Percentiles rank a stretch among this genome's conserved stretches.
phyloP scores from a whole-genome alignment of 2,329 filamentous ascomycete genomes.

The Aspergillus ustus region DNA sequence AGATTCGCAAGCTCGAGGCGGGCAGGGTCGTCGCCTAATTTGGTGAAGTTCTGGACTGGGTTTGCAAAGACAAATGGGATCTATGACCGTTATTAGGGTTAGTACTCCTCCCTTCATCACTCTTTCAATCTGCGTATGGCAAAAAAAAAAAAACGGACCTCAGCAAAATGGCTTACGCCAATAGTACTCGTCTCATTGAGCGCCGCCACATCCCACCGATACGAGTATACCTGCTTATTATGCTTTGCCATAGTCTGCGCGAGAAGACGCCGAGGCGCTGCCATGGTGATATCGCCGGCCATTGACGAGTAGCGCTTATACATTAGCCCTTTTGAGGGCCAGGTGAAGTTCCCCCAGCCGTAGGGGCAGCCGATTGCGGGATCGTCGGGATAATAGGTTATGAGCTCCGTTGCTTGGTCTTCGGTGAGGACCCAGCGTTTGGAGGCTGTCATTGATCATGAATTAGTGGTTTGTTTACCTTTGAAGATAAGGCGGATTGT shows the following conservation, averaged over 20 bases:
- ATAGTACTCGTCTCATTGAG: slow-evolving; percentile 31
- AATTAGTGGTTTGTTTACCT: slow-evolving; percentile 9
- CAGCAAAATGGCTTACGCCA: slow-evolving; percentile 37
- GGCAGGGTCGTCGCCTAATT: slow-evolving; percentile 29
- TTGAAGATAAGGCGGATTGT: slow-evolving; percentile 25
- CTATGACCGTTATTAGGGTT: slow-evolving; percentile 16
- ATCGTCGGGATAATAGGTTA: slow-evolving; percentile 58
- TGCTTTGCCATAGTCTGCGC: slow-evolving; percentile 31
- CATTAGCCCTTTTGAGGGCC: slow-evolving; percentile 32
- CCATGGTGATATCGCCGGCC: slow-evolving; percentile 36
- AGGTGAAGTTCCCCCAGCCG: slow-evolving; percentile 38
- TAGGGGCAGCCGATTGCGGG: slow-evolving; percentile 54
- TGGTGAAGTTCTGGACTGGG: slow-evolving; percentile 34
- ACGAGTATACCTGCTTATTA: slow-evolving; percentile 29
- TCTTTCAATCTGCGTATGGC: too few species aligned
- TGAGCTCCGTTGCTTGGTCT: slow-evolving; percentile 42
- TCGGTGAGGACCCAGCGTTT: slow-evolving; percentile 35
- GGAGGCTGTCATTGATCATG: slow-evolving; percentile 23
- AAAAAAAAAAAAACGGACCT: slow-evolving; percentile 22
- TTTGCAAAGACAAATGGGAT: slow-evolving; percentile 40
- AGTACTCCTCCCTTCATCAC: neutral
- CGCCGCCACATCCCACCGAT: slow-evolving; percentile 37
- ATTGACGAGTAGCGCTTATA: slow-evolving; percentile 39
- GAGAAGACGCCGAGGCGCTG: slow-evolving; percentile 34
- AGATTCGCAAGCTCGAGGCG: slow-evolving; percentile 34